Evolutionary conservation across 1,284 basidiomycete species (phyloP), one percentile per base, ranked within the genome.

Genomic region (Bondarzewia mesenterica): DNA sequence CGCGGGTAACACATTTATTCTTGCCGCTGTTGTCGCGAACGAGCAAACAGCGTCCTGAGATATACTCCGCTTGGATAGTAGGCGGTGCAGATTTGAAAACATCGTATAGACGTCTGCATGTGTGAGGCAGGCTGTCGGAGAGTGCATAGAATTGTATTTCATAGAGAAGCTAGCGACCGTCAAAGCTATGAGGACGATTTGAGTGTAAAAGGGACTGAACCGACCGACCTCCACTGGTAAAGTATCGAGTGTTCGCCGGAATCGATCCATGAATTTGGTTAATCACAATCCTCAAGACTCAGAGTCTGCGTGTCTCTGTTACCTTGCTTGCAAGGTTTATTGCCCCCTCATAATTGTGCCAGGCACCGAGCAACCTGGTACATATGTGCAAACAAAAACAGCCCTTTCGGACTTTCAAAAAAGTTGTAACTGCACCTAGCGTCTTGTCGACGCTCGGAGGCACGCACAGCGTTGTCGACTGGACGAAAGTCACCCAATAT

Each of bases 71-170:
- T 12, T 73, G 73, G 53, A 80, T 77, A 1, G 72, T 72, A 0
- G 72, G 47, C 0, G 80, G 72, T 0, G 83, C 69, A 4, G 63
- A 60, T 22, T 71, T 66, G 63, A 84, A 83, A 5, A 82, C 66
- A 5, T 60, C 46, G 52, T 78, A 62, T 18, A 89, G 61, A 37
- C 70, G 63, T 50, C 63, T 73, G 57, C 73, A 83, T 23, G 74
- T 68, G 41, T 68, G 65, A 1, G 87, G 85, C 15, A 93, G 65
- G 38, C 63, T 56, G 26, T 75, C 68, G 14, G 83, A 89, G 8
- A 75, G 63, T 0, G 86, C 78, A 51, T 71, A 74, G 12, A 85
- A 70, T 52, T 90, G 82, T 21, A 92, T 73, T 48, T 88, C 78
- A 55, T 85, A 83, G 0, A 91, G 62, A 4, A 93, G 69, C 89